Evolutionary conservation across 371 early-diverging fungal genomes (phyloP), one percentile per base, ranked within the genome.

Genomic region (Rhizopus stolonifer): DNA sequence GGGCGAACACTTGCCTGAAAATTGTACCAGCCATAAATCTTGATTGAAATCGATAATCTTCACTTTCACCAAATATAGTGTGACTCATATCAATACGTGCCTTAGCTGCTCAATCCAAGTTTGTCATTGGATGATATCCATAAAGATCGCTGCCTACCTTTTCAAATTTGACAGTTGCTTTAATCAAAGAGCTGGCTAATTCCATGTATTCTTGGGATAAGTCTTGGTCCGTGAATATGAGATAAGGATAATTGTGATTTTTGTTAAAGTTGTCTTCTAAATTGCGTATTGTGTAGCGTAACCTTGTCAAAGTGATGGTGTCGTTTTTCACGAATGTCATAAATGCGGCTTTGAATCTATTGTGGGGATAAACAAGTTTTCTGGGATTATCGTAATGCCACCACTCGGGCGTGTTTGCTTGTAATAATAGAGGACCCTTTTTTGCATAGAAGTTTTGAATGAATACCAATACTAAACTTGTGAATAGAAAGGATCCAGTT

Each of bases 1-100:
- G n/a, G n/a, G n/a, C n/a, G n/a, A n/a, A n/a, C n/a, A n/a, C n/a
- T 29, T 67, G 69, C 74, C 66, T 65, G 38, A 58, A 72, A 23
- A 76, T 66, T 18, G 66, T 57, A 19, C 72, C 72, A 9, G 72
- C 65, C 70, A 72, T 66, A 33, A 70, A 76, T 29, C 77, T 62
- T 31, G 77, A 65, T 23, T 70, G 56, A 56, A 76, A 72, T 22
- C 72, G 64, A 52, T 69, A 69, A 13, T 72, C 67, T 44, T 72
- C 72, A 34, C 65, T 68, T 31, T 69, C 66, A 26, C 77, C 77
- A 68, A 70, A 72, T 48, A 68, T 54, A 5, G 54, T 61, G 19
- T 56, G 52, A 17, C 64, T 63, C 52, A 69, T 42, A 11, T 54
- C 22, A 17, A 52, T 44, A 14, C 73, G 59, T 15, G 71, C 65